Evolutionary conservation across 2,329 filamentous ascomycete species (phyloP).

Genomic region (Pestalotiopsis sp.): DNA sequence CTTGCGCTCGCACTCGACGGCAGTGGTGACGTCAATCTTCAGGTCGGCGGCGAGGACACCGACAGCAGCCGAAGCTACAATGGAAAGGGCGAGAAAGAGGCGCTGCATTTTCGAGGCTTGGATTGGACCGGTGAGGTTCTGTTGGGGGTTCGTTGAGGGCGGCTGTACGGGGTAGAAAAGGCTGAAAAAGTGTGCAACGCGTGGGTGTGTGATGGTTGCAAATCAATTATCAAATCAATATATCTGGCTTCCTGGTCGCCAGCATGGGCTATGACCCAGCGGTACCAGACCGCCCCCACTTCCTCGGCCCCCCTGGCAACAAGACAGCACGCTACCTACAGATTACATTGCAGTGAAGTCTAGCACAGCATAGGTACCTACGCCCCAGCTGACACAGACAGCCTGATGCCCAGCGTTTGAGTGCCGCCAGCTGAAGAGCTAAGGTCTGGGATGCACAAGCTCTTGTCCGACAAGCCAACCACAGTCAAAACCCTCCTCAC

Average conservation of each 20-base stretch:
- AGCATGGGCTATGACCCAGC: background rate
- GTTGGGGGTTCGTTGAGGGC: background rate
- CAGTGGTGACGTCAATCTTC: slow-evolving; percentile 73
- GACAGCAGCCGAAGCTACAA: slow-evolving; percentile 51
- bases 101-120: slow-evolving; percentile 45
- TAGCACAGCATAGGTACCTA: background rate
- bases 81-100: slow-evolving; percentile 46
- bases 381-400: background rate
- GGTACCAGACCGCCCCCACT: no score
- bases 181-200: background rate
- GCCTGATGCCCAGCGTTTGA: background rate
- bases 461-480: background rate
- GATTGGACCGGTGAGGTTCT: background rate
- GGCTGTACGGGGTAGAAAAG: background rate
- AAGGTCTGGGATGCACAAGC: background rate
- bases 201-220: background rate
- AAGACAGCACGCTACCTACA: no score
- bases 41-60: slow-evolving; percentile 61
- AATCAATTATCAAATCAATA: background rate
- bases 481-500: background rate
- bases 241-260: background rate
- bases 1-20: slow-evolving; percentile 79
- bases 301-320: no score
- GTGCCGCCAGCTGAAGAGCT: background rate
- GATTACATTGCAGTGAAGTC: no score